A percentile compares a stretch with the other conserved stretches of the same genome.
These are phyloP conservation scores for Cryptococcus amylolentus DNA, from an alignment of 1,284 basidiomycete species.

Conservation along the genomic window DNA sequence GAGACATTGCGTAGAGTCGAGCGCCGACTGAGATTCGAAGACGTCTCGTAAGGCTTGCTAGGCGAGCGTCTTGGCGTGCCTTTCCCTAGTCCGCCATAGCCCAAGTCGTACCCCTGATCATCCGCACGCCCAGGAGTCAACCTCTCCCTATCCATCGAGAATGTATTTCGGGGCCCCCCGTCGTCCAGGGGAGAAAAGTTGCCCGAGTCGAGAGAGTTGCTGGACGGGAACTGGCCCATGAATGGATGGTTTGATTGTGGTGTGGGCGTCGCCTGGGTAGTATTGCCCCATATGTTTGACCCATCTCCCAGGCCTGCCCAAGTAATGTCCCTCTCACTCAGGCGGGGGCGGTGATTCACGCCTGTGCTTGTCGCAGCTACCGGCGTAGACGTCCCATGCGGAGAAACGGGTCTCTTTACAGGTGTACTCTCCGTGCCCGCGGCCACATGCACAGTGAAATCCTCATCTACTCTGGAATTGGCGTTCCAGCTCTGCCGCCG, in stretches of 20 bases:
- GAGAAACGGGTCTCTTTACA: background rate
- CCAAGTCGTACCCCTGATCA: background rate
- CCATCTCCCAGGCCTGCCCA: constrained; percentile 5
- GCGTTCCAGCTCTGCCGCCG: constrained; percentile 36
- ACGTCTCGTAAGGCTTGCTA: constrained; percentile 7
- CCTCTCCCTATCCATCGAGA: constrained; percentile 11
- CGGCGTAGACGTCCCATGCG: constrained; percentile 5
- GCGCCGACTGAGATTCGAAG: constrained; percentile 17
- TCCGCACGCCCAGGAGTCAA: constrained; percentile 8
- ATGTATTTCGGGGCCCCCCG: background rate
- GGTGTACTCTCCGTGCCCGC: background rate
- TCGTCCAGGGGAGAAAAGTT: constrained; percentile 1
- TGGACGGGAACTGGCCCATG: background rate
- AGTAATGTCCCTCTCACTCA: constrained; percentile 12
- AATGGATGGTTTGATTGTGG: background rate
- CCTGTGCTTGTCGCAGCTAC: constrained; percentile 29
- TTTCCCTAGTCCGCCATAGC: background rate
- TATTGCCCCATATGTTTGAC: constrained; percentile 7
- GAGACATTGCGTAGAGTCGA: constrained; percentile 39
- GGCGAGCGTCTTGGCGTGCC: constrained; percentile 5
- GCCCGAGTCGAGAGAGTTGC: background rate
- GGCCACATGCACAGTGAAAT: background rate
- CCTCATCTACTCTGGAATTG: constrained; percentile 5
- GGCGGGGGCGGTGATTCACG: constrained; percentile 7
- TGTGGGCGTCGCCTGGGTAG: background rate